phyloP scores from a whole-genome alignment of 1,139 yeast species.

The Pichia cactophila region DNA sequence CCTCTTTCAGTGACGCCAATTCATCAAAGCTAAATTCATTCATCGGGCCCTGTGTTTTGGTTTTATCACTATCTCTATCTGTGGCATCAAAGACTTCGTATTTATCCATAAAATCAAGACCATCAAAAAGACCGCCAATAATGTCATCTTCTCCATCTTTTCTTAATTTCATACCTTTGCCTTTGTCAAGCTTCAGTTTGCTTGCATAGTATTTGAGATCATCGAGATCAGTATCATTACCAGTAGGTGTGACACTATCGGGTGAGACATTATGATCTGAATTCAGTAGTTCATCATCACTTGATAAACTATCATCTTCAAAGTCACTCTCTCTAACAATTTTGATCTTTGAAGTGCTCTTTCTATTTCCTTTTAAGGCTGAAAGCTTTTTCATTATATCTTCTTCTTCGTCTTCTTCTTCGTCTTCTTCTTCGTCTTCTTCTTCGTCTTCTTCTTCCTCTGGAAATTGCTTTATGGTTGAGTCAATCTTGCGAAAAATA shows the following conservation, averaged over 20 bases:
- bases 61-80: constrained; percentile 3
- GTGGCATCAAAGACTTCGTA: constrained; percentile 5
- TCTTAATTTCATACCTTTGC: constrained; percentile 16
- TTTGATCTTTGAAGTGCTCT: constrained; percentile 8
- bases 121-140: constrained; percentile 38
- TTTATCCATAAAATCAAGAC: constrained; percentile 33
- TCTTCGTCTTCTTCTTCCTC: constrained; percentile 9
- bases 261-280: constrained; percentile 5
- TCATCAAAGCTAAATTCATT: neutral
- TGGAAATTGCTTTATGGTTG: neutral
- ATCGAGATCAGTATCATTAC: constrained; percentile 24
- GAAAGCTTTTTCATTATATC: constrained; percentile 14
- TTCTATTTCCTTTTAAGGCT: constrained; percentile 13
- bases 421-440: constrained; percentile 22
- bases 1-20: constrained; percentile 39
- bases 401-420: constrained; percentile 21
- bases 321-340: constrained; percentile 22
- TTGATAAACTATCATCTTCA: constrained; percentile 13
- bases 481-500: no score
- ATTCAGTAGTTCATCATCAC: constrained; percentile 1
- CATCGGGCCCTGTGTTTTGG: neutral
- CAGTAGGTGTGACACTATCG: constrained; percentile 23
- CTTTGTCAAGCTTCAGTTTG: constrained; percentile 39
- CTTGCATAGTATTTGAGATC: constrained; percentile 81
- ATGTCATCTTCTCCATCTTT: constrained; percentile 26